These are phyloP conservation scores for Lipomyces orientalis DNA, from an alignment of 805 yeast genomes.

Conservation along the genomic window DNA sequence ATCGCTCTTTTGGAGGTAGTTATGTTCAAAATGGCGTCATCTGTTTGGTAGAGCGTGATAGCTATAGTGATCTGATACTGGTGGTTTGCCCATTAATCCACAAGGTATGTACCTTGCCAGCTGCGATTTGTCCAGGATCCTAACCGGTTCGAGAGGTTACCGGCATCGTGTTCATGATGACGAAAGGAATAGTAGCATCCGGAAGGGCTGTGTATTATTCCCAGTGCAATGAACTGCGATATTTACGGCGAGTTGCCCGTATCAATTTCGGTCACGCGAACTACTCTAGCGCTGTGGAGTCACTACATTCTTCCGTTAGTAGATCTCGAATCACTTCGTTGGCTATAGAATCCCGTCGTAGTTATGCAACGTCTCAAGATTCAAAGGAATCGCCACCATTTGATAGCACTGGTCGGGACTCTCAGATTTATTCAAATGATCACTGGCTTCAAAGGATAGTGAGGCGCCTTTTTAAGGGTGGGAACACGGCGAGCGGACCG, in stretches of 20 bases:
- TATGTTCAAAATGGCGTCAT: neutral
- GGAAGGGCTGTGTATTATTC: neutral
- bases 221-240: neutral
- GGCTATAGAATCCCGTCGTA: neutral
- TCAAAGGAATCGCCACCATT: neutral
- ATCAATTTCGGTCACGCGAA: neutral
- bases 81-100: neutral
- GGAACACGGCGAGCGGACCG: neutral
- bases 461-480: neutral
- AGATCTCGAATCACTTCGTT: neutral
- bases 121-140: neutral
- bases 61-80: neutral
- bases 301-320: neutral
- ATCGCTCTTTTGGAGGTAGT: neutral
- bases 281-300: neutral
- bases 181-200: neutral
- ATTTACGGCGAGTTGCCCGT: neutral
- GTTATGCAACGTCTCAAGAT: neutral
- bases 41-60: neutral
- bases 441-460: neutral
- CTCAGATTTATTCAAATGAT: neutral
- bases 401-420: neutral
- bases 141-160: neutral
- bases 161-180: neutral
- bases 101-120: neutral